These are phyloP conservation scores for Aspergillus sclerotialis DNA, from an alignment of 2,329 filamentous ascomycete species.

Conservation along the genomic window DNA sequence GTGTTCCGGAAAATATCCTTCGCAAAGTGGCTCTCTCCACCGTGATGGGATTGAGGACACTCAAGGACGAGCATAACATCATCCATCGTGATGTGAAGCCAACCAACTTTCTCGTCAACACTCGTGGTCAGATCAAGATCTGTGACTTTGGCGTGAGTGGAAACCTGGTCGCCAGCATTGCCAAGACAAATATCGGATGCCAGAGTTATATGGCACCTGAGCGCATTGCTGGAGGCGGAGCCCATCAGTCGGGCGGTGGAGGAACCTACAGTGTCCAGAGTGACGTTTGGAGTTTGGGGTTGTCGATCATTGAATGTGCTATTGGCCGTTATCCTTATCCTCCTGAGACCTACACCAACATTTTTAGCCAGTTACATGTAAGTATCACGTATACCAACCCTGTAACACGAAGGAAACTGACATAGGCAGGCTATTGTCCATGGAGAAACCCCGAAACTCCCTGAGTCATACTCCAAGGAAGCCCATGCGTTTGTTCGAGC, in stretches of 20 bases:
- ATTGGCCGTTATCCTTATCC: slow-evolving; percentile 93
- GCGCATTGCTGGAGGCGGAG: slow-evolving; percentile 79
- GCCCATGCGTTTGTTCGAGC: slow-evolving; percentile 81
- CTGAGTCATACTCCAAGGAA: slow-evolving; percentile 67
- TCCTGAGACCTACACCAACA: slow-evolving; percentile 94
- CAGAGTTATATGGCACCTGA: slow-evolving; percentile 99
- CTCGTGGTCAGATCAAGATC: slow-evolving; percentile 86
- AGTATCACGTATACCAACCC: slow-evolving; percentile 38
- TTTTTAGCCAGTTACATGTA: slow-evolving; percentile 94
- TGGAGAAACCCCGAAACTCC: slow-evolving; percentile 86
- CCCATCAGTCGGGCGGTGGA: slow-evolving; percentile 63
- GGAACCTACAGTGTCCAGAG: slow-evolving; percentile 97
- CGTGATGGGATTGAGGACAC: slow-evolving; percentile 78
- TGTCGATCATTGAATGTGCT: slow-evolving; percentile 94
- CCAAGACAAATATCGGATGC: slow-evolving; percentile 97
- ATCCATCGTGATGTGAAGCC: slow-evolving; percentile 98
- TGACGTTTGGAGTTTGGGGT: slow-evolving; percentile 92
- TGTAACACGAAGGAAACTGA: slow-evolving; percentile 3
- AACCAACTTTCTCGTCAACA: slow-evolving; percentile 95
- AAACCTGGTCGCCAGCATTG: slow-evolving; percentile 93
- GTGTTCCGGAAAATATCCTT: slow-evolving; percentile 80
- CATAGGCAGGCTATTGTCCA: slow-evolving; percentile 83
- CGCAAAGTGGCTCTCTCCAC: slow-evolving; percentile 87
- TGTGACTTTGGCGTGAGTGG: slow-evolving; percentile 98
- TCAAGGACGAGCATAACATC: slow-evolving; percentile 98